A percentile compares a stretch with the other conserved stretches of the same genome.
phyloP scores from a whole-genome alignment of 2,329 filamentous ascomycete species.

The Zopfia rhizophila region DNA sequence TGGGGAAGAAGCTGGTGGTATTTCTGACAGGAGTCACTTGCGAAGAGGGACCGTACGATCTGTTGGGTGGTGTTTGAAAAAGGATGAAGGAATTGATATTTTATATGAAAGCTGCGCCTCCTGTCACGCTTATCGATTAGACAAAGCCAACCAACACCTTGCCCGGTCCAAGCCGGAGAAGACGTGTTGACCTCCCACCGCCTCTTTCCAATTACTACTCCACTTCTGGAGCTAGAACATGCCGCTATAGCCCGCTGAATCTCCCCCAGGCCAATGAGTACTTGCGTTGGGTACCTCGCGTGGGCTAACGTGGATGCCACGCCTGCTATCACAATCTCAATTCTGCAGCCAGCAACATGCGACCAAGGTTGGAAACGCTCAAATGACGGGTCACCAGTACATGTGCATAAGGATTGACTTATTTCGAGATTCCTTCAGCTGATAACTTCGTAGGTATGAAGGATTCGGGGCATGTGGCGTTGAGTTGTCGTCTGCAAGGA shows the following conservation, averaged over 20 bases:
- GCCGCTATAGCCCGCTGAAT: conserved; percentile 27
- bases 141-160: neutral
- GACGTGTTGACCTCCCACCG: conserved; percentile 36
- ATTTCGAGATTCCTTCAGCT: too few species aligned
- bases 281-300: conserved; percentile 3
- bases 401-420: neutral
- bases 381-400: conserved; percentile 1
- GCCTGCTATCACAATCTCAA: conserved; percentile 32
- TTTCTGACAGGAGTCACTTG: neutral
- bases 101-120: conserved; percentile 4
- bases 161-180: conserved; percentile 38
- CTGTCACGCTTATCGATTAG: conserved; percentile 15
- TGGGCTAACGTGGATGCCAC: conserved; percentile 27
- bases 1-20: conserved; percentile 16
- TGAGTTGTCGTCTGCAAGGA: conserved; percentile 2
- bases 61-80: conserved; percentile 12
- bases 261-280: conserved; percentile 35
- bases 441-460: conserved; percentile 12
- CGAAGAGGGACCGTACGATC: conserved; percentile 11
- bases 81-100: neutral
- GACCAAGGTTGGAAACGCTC: neutral
- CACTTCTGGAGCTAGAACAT: conserved; percentile 36
- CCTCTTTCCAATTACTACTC: conserved; percentile 36
- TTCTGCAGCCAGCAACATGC: conserved; percentile 18
- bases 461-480: neutral